Evolutionary conservation across 768 basidiomycete genomes (phyloP), one percentile per base, ranked within the genome.

Genomic region (Auricularia sp.): DNA sequence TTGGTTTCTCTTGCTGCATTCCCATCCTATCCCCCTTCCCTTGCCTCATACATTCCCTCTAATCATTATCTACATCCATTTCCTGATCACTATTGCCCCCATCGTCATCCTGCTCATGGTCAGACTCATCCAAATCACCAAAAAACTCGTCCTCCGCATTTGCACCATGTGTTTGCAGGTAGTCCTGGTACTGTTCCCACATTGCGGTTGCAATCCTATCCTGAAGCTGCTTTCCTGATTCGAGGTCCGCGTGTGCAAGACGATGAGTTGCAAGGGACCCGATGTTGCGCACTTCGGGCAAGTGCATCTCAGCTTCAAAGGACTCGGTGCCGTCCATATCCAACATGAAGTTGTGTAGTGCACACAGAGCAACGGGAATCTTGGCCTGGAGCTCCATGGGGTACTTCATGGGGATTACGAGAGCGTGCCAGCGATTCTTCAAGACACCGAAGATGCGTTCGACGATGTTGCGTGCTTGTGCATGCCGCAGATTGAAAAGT

Each of bases 341-440:
- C 33, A 64, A 7, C 21, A 73, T 69, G 58, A 73, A 74, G 64
- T 75, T 74, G 68, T 73, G 74, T 1, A 72, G 18, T 8, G 70
- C 69, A 21, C 67, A 71, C 0, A 74, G 66, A 0, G 68, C 71
- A 34, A 65, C 39, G 2, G 71, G 69, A 45, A 76, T 70, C 1
- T 61, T 34, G 3, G 68, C 70, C 63, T 75, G 75, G 3, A 67
- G 59, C 1, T 47, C n/a, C 63, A 72, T 67, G n/a, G 51, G 29
- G 18, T 67, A 70, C 13, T 71, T 61, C 0, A 66, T 66, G 0
- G 68, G 39, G n/a, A 63, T 35, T 1, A 18, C 13, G 1, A 74
- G 66, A 21, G 71, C 69, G 2, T 39, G 54, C 54, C 71, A 74
- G 0, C 64, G 64, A 1, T 59, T 33, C 54, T 73, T 74, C 2